Conservation (phyloP, 768 basidiomycete species). For the Xerocomus brunneocitrinus region DNA sequence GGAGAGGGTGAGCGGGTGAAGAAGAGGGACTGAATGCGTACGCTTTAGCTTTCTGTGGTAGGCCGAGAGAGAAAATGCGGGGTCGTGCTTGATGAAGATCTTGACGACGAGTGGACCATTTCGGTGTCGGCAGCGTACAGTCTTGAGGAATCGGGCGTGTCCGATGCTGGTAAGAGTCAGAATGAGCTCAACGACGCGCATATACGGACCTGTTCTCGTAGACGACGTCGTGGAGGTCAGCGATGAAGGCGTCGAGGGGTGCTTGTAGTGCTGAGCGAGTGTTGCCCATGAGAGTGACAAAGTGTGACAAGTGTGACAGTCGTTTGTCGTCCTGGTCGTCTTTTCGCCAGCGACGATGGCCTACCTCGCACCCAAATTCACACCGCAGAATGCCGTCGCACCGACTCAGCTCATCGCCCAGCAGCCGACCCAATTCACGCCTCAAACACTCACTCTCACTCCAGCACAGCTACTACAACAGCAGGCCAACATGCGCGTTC, state of each 20-base stretch:
- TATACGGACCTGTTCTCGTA: constrained; percentile 83
- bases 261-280: constrained; percentile 69
- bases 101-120: constrained; percentile 87
- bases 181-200: not conserved
- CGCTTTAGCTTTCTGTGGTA: constrained; percentile 79
- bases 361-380: not conserved
- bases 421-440: not conserved
- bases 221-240: constrained; percentile 80
- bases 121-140: constrained; percentile 81
- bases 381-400: constrained; percentile 2
- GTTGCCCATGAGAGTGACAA: constrained; percentile 59
- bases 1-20: constrained; percentile 1
- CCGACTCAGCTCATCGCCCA: constrained; percentile 25
- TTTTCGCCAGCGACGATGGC: not conserved
- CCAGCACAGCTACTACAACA: constrained; percentile 36
- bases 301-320: constrained; percentile 20
- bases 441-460: constrained; percentile 25
- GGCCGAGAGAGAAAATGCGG: constrained; percentile 67
- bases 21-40: constrained; percentile 19
- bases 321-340: not conserved
- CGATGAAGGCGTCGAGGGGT: constrained; percentile 86
- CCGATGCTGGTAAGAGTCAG: constrained; percentile 19
- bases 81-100: constrained; percentile 94
- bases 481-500: constrained; percentile 24
- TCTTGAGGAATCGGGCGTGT: constrained; percentile 50